These are phyloP conservation scores for Ganoderma lingzhi DNA, from an alignment of 1,284 basidiomycete species.

Conservation along the genomic window DNA sequence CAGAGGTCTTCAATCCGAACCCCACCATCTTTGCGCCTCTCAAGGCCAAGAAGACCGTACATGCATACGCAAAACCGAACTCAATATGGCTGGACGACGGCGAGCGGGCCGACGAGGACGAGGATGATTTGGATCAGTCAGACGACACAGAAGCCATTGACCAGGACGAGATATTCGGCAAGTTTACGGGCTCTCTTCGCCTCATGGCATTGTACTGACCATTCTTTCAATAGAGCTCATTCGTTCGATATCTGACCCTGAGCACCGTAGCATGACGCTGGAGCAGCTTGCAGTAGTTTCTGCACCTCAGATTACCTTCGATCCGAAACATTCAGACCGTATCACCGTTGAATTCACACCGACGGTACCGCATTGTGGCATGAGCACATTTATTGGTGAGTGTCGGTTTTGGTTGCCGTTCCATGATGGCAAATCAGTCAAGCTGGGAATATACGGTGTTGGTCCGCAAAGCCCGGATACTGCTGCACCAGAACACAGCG, in stretches of 20 bases:
- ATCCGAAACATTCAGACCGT: conserved; percentile 66
- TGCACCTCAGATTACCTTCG: conserved; percentile 79
- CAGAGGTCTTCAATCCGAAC: conserved; percentile 48
- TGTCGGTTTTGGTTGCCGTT: not conserved
- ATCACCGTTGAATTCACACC: conserved; percentile 94
- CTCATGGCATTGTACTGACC: not conserved
- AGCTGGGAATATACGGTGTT: not conserved
- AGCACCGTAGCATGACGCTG: conserved; percentile 94
- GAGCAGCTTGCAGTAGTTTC: conserved; percentile 98
- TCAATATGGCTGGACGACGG: conserved; percentile 47
- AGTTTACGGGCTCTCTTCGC: conserved; percentile 21
- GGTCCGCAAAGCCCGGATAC: not conserved
- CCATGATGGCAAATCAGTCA: not conserved
- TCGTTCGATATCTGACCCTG: conserved; percentile 93
- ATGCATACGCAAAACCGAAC: conserved; percentile 34
- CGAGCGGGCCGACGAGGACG: conserved; percentile 30
- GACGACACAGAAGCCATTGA: conserved; percentile 55
- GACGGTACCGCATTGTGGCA: conserved; percentile 97
- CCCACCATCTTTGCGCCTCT: conserved; percentile 44
- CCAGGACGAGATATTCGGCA: conserved; percentile 62
- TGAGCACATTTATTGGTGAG: conserved; percentile 96
- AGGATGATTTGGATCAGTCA: conserved; percentile 37
- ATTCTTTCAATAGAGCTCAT: conserved; percentile 76
- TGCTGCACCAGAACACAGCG: not conserved
- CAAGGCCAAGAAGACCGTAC: conserved; percentile 35